phyloP scores from a whole-genome alignment of 768 basidiomycete species.

The Russula sp. region DNA sequence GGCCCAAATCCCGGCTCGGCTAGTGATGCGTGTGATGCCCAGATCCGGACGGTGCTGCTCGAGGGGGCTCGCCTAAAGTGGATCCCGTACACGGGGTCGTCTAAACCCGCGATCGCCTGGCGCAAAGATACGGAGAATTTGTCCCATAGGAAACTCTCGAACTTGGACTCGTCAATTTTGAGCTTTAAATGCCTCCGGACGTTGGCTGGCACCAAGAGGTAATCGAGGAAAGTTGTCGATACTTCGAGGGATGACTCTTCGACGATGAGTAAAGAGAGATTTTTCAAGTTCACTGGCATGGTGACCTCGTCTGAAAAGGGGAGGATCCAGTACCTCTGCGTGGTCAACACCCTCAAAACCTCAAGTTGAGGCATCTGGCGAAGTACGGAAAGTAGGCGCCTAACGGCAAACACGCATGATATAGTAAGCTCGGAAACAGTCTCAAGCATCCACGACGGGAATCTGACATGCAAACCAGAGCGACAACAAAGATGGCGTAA shows the following conservation, averaged over 20 bases:
- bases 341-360: background rate
- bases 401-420: background rate
- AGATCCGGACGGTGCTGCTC: background rate
- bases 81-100: background rate
- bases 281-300: background rate
- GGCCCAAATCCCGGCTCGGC: background rate
- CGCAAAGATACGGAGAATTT: background rate
- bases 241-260: background rate
- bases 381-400: background rate
- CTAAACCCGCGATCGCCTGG: slow-evolving; percentile 8
- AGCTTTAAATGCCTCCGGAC: slow-evolving; percentile 4
- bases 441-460: background rate
- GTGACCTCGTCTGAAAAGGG: background rate
- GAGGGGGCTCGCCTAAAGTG: slow-evolving; percentile 4
- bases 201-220: background rate
- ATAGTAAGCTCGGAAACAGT: background rate
- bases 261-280: background rate
- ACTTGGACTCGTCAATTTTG: background rate
- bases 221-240: background rate
- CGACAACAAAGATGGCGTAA: background rate
- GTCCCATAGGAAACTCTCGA: background rate
- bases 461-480: background rate
- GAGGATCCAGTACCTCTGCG: background rate
- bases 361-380: slow-evolving; percentile 8
- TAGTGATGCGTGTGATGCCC: background rate